A percentile compares a stretch with the other conserved stretches of the same genome.
Conservation (phyloP, 768 basidiomycete species). For the Megacollybia marginata region DNA sequence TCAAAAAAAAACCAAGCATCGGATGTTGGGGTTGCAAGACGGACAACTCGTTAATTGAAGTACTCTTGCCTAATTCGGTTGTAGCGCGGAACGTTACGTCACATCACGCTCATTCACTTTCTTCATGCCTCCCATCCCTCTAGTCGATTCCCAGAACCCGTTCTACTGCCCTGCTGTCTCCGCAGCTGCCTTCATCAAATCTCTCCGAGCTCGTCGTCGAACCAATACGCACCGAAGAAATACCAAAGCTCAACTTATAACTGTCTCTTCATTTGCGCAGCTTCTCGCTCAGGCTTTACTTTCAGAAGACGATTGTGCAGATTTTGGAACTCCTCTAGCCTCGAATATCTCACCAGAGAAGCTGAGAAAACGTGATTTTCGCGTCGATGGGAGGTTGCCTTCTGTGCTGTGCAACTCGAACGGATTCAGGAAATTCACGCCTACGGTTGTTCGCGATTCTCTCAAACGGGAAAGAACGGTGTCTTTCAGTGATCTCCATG, state of each 20-base stretch:
- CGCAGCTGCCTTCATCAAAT: constrained; percentile 37
- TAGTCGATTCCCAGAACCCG: constrained; percentile 47
- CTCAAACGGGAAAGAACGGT: not conserved
- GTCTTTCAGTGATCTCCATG: not conserved
- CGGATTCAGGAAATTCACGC: not conserved
- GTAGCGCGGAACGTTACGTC: too few species aligned
- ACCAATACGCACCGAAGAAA: not conserved
- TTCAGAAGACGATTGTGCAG: not conserved
- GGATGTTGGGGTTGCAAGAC: too few species aligned
- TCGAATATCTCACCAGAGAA: constrained; percentile 2
- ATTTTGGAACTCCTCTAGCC: constrained; percentile 4
- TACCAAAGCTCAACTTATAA: not conserved
- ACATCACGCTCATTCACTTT: too few species aligned
- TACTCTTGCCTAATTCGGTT: too few species aligned
- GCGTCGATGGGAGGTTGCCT: not conserved
- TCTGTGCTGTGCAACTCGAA: not conserved
- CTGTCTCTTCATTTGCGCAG: not conserved
- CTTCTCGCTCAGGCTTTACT: constrained; percentile 1
- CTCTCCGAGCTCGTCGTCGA: constrained; percentile 22
- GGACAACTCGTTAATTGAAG: too few species aligned
- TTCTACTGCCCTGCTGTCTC: constrained; percentile 48
- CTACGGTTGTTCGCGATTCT: not conserved
- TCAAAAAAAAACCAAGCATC: too few species aligned
- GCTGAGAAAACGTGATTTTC: not conserved
- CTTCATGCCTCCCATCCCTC: constrained; percentile 16